Evolutionary conservation across 2,329 filamentous ascomycete genomes (phyloP).

Genomic region (Aspergillus sojae): DNA sequence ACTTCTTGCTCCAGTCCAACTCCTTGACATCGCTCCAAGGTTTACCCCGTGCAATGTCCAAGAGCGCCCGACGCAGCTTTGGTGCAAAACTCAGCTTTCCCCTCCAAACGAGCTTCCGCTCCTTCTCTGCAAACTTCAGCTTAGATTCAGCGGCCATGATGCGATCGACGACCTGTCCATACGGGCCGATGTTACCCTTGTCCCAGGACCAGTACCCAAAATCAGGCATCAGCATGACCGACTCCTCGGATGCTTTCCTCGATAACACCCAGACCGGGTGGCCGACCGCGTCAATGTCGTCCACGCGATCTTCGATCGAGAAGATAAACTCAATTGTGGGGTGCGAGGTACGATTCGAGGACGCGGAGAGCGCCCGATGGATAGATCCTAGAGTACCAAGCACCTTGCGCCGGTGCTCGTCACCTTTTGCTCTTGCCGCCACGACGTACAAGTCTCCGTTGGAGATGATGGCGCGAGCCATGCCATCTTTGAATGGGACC

Average conservation of each 20-base stretch:
- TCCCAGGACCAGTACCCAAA: slow-evolving; percentile 11
- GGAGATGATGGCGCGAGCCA: slow-evolving; percentile 9
- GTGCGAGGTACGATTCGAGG: not conserved
- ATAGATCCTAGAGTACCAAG: slow-evolving; percentile 5
- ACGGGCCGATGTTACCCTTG: slow-evolving; percentile 7
- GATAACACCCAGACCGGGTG: slow-evolving; percentile 7
- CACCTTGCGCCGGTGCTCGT: slow-evolving; percentile 8
- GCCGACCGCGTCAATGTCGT: not conserved
- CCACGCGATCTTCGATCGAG: slow-evolving; percentile 2
- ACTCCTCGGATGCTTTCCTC: slow-evolving; percentile 3
- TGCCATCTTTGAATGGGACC: not conserved
- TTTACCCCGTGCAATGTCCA: not conserved
- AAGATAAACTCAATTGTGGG: slow-evolving; percentile 9
- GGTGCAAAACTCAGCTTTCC: slow-evolving; percentile 10
- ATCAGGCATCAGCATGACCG: slow-evolving; percentile 6
- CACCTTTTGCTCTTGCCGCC: not conserved
- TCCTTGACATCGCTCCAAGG: slow-evolving; percentile 4
- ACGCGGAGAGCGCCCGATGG: slow-evolving; percentile 1
- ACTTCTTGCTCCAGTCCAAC: slow-evolving; percentile 8
- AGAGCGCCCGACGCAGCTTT: slow-evolving; percentile 5
- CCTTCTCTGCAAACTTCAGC: not conserved
- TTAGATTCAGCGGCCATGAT: not conserved
- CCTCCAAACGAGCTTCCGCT: slow-evolving; percentile 5
- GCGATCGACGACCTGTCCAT: not conserved
- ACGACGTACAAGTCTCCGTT: slow-evolving; percentile 10